phyloP scores from a whole-genome alignment of 2,329 filamentous ascomycete species.

The Chrysoporthe austroafricana region DNA sequence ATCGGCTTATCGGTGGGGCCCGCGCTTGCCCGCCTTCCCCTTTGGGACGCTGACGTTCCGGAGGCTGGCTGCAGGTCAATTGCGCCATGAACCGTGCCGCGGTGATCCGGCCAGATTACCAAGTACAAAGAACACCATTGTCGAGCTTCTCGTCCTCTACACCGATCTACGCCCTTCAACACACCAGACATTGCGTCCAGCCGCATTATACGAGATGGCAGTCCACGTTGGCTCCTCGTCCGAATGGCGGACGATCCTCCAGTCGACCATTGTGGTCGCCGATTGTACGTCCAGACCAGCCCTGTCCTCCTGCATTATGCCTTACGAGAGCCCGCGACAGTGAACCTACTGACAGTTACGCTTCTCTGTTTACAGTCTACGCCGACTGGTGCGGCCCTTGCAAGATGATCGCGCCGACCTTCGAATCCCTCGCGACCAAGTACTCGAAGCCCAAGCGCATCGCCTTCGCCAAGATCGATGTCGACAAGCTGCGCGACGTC shows the following conservation, averaged over 20 bases:
- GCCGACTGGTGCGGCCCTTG: constrained; percentile 95
- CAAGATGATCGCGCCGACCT: constrained; percentile 88
- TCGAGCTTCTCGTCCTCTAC: neutral
- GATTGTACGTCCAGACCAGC: constrained; percentile 74
- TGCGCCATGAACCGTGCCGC: constrained; percentile 4
- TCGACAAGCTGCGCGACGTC: constrained; percentile 79
- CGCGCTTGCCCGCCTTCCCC: constrained; percentile 10
- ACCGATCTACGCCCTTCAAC: neutral
- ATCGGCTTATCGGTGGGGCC: constrained; percentile 9
- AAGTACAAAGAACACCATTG: neutral
- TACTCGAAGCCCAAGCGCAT: constrained; percentile 81
- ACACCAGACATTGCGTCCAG: neutral
- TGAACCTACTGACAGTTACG: constrained; percentile 32
- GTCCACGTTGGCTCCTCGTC: constrained; percentile 65
- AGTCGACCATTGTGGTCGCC: constrained; percentile 75
- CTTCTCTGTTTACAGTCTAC: constrained; percentile 65
- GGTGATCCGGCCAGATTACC: constrained; percentile 27
- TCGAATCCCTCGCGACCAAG: constrained; percentile 80
- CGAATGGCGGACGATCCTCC: constrained; percentile 75
- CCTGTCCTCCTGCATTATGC: constrained; percentile 4
- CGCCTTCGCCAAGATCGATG: constrained; percentile 90
- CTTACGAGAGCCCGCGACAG: constrained; percentile 30
- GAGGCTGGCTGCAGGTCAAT: neutral
- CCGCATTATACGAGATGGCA: constrained; percentile 43
- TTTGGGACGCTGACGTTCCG: neutral